Evolutionary conservation across 805 yeast genomes (phyloP), one percentile per base, ranked within the genome.

Genomic region (Yarrowia porcina): DNA sequence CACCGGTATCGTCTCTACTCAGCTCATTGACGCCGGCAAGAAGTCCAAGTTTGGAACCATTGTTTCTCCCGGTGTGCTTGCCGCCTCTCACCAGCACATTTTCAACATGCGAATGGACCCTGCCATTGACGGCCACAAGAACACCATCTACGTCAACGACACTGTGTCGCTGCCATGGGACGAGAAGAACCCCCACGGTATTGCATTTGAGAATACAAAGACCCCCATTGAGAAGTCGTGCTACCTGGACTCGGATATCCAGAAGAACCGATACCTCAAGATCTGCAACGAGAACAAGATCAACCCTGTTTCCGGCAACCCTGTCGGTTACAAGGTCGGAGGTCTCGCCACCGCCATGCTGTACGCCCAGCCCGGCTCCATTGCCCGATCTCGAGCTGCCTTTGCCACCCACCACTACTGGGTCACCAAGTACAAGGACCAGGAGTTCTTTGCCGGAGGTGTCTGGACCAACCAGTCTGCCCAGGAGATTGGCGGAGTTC

Each of bases 31-130:
- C 67, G 85, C 82, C 67, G 84, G 81, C 70, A 81, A 80, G 65
- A 80, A 76, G 57, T 88, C 86, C 62, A 88, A 88, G 66, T 78
- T 75, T 70, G 92, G 91, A 69, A 88, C 91, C 36, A 80, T 81
- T 66, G 87, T 88, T 64, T 90, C 89, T 49, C 92, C 91, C 66
- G 85, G 87, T 70, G 91, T 86, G 63, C 82, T 87, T 82, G 96
- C 96, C 60, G 86, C 93, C 30, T 86, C 85, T 79, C 96, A 88
- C 74, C 96, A 88, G 77, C 96, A 88, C 76, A 80, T 88, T 72
- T 78, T 88, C 69, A 83, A 89, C 12, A 85, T 88, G 76, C 84
- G 94, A 80, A 82, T 89, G 69, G 94, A 88, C 74, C 88, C 92
- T 49, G 89, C 92, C 65, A 73, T 88, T 54, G 96, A 88, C 73